Conservation (phyloP, 371 early-diverging fungal species). For the Chytridium lagenaria region DNA sequence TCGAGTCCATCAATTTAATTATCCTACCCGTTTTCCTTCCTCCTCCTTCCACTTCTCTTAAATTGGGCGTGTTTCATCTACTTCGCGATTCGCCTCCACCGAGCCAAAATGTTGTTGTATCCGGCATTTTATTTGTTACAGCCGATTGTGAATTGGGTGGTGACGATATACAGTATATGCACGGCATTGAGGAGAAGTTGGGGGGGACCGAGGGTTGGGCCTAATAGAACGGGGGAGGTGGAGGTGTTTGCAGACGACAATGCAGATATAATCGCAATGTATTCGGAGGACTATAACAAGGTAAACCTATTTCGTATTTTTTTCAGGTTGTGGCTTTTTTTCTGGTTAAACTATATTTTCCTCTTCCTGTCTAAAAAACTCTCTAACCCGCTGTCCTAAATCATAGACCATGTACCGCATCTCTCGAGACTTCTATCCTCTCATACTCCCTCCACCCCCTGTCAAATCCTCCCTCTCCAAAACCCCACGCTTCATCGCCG, state of each 20-base stretch:
- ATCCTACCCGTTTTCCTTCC: too few species aligned
- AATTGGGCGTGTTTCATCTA: slow-evolving; percentile 18
- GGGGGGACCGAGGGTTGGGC: slow-evolving; percentile 25
- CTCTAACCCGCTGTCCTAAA: not conserved
- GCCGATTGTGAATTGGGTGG: slow-evolving; percentile 13
- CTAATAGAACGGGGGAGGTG: not conserved
- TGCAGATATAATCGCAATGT: slow-evolving; percentile 22
- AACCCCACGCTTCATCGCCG: not conserved
- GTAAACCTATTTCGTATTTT: too few species aligned
- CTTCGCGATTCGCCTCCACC: slow-evolving; percentile 5
- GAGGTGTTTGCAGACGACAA: not conserved
- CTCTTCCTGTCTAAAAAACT: not conserved
- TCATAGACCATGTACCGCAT: slow-evolving; percentile 3
- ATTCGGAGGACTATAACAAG: slow-evolving; percentile 29
- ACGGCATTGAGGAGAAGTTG: slow-evolving; percentile 18
- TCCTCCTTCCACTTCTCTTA: slow-evolving; percentile 12
- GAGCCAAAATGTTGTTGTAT: slow-evolving; percentile 18
- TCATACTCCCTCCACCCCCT: slow-evolving; percentile 1
- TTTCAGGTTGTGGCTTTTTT: not conserved
- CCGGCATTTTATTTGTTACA: slow-evolving; percentile 13
- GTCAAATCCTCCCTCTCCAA: slow-evolving; percentile 9
- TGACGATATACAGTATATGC: slow-evolving; percentile 10
- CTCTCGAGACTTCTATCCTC: not conserved
- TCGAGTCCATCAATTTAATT: slow-evolving; percentile 5
- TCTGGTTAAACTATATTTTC: not conserved